These are phyloP conservation scores for Saccharomycopsis sp. DNA, from an alignment of 805 yeast genomes.

Conservation along the genomic window DNA sequence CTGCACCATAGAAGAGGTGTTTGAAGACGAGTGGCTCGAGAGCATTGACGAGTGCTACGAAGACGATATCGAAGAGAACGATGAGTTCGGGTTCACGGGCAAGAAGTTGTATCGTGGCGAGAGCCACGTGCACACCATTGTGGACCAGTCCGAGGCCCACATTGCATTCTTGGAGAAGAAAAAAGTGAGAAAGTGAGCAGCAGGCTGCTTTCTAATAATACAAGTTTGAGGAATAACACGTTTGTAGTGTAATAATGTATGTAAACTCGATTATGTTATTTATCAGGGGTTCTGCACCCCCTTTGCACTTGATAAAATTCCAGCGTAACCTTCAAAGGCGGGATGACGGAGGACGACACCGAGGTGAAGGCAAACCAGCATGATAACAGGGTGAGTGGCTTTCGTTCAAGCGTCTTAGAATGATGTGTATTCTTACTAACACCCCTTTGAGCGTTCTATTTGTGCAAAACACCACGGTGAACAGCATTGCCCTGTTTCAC, in stretches of 20 bases:
- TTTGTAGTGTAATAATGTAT: too few relatives aligned
- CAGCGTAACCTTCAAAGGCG: too few relatives aligned
- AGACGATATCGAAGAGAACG: slow-evolving; percentile 33
- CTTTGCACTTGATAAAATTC: not conserved
- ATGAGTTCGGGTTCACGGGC: slow-evolving; percentile 28
- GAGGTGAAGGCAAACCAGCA: not conserved
- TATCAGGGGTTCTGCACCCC: not conserved
- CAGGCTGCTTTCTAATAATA: not conserved
- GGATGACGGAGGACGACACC: too few relatives aligned
- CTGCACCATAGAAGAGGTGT: slow-evolving; percentile 70
- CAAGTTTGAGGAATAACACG: too few relatives aligned
- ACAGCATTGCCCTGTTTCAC: slow-evolving; percentile 58
- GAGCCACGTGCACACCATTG: slow-evolving; percentile 78
- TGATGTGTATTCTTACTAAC: not conserved
- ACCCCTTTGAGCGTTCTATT: slow-evolving; percentile 31
- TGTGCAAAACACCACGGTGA: slow-evolving; percentile 42
- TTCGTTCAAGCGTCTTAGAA: too few relatives aligned
- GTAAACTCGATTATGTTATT: too few relatives aligned
- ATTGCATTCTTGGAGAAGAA: slow-evolving; percentile 87
- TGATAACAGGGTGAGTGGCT: not conserved
- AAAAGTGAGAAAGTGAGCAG: slow-evolving; percentile 29
- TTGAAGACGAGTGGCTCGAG: slow-evolving; percentile 61
- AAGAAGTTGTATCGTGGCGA: slow-evolving; percentile 34
- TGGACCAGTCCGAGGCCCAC: slow-evolving; percentile 90
- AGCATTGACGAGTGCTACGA: slow-evolving; percentile 54